A percentile compares a stretch with the other conserved stretches of the same genome.
These are phyloP conservation scores for Phlebiopsis flavidoalba DNA, from an alignment of 768 basidiomycete genomes.

Conservation along the genomic window DNA sequence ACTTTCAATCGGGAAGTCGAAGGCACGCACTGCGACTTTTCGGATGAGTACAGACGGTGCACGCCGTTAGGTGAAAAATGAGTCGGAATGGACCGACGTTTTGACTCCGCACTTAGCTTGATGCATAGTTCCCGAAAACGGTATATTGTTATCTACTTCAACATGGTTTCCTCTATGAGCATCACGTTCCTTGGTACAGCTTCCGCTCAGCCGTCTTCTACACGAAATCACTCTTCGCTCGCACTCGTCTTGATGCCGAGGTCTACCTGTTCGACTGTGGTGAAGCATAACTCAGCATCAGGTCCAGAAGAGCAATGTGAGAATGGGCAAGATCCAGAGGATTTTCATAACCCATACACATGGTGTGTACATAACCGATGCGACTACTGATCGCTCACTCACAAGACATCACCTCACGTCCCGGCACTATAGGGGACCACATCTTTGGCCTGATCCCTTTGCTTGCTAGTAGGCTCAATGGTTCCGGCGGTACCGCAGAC, in stretches of 20 bases:
- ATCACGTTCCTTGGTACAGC: constrained; percentile 79
- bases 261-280: constrained; percentile 87
- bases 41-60: background rate
- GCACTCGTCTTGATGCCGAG: constrained; percentile 63
- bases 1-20: background rate
- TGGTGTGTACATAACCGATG: constrained; percentile 38
- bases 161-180: constrained; percentile 31
- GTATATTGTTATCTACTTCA: background rate
- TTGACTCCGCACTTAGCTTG: background rate
- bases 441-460: constrained; percentile 72
- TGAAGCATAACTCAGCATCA: constrained; percentile 79
- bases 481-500: constrained; percentile 61
- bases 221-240: constrained; percentile 72
- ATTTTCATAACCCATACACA: constrained; percentile 90
- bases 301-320: constrained; percentile 65
- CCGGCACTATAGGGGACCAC: constrained; percentile 59
- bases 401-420: background rate
- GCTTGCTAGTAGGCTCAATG: constrained; percentile 66
- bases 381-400: background rate
- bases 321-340: constrained; percentile 75
- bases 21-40: background rate
- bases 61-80: too few relatives aligned
- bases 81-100: background rate
- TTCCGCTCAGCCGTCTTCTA: constrained; percentile 75
- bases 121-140: too few relatives aligned